A percentile compares a stretch with the other conserved stretches of the same genome.
These are phyloP conservation scores for Datura wrightii DNA, from an alignment of 257 asterid species.

Conservation along the genomic window DNA sequence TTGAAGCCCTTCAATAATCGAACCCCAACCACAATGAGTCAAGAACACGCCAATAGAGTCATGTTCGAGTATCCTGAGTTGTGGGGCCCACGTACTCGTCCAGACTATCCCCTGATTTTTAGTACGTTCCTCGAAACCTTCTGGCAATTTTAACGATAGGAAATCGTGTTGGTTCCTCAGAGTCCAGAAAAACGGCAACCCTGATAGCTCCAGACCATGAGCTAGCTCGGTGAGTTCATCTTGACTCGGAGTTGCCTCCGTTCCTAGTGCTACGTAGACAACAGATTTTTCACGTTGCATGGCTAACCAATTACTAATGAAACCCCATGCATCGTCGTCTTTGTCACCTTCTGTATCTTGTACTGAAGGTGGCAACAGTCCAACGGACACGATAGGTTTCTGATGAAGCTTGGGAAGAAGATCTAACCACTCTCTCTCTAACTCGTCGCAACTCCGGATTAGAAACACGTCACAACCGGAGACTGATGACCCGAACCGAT, in stretches of 20 bases:
- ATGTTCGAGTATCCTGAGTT: constrained; percentile 37
- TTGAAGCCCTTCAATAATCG: constrained; percentile 40
- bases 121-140: constrained; percentile 40
- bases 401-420: constrained; percentile 32
- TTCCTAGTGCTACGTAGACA: constrained; percentile 41
- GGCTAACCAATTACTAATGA: constrained; percentile 27
- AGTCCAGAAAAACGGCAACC: constrained; percentile 45
- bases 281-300: constrained; percentile 28
- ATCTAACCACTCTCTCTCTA: constrained; percentile 41
- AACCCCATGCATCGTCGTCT: constrained; percentile 14
- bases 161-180: constrained; percentile 29
- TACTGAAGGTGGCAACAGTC: constrained; percentile 33
- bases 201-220: constrained; percentile 39
- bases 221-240: constrained; percentile 45
- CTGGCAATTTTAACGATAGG: constrained; percentile 25
- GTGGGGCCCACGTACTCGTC: constrained; percentile 47
- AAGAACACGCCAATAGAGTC: constrained; percentile 39
- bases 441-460: constrained; percentile 31
- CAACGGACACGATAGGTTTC: constrained; percentile 41
- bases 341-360: not conserved
- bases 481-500: not conserved
- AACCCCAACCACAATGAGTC: constrained; percentile 39
- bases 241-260: constrained; percentile 38
- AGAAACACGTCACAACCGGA: constrained; percentile 15
- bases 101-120: constrained; percentile 36